Evolutionary conservation across 106 monocot genomes (phyloP), one percentile per base, ranked within the genome.

Genomic region (Agapanthus africanus): DNA sequence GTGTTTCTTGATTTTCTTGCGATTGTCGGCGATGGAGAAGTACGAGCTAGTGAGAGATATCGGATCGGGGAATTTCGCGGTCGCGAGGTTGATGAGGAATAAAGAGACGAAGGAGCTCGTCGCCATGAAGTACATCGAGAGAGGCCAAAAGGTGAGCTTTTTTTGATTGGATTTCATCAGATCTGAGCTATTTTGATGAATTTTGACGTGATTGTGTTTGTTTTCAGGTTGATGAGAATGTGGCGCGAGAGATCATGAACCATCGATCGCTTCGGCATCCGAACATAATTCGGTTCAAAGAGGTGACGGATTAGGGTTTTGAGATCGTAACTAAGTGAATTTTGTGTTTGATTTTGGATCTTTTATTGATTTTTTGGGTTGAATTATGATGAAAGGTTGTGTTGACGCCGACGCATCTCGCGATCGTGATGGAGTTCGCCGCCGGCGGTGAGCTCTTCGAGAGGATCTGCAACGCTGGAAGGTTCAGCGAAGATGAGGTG

Each of bases 381-480:
- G n/a, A 52, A n/a, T n/a, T n/a, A n/a, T n/a, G n/a, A n/a, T n/a
- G n/a, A 41, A 71, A 95, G 95, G 95, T 95, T 36, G 83, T 90
- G 38, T 60, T 94, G 54, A 94, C 94, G 40, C 85, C 85, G 46
- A 94, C 83, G 13, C 90, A 94, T 46, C 70, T 94, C 18, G 90
- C 90, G 19, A 90, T 90, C 25, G 90, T 94, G 69, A 94, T 90
- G 94, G 94, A 94, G 67, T 94, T 85, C 65, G 94, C 94, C 5
- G 90, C 87, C 27, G 94, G 94, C 36, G 94, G 94, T 7, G 94
- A 94, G 83, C 90, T 94, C 44, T 94, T 94, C 79, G 94, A 94
- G 70, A 66, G 87, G 68, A 94, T 94, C 74, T 87, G 82, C 71
- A 85, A 76, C 66, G 90, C 90, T 8, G 94, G 85, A 0, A 76